Evolutionary conservation across 2,329 filamentous ascomycete species (phyloP).

Genomic region (Alternaria brassicicola): DNA sequence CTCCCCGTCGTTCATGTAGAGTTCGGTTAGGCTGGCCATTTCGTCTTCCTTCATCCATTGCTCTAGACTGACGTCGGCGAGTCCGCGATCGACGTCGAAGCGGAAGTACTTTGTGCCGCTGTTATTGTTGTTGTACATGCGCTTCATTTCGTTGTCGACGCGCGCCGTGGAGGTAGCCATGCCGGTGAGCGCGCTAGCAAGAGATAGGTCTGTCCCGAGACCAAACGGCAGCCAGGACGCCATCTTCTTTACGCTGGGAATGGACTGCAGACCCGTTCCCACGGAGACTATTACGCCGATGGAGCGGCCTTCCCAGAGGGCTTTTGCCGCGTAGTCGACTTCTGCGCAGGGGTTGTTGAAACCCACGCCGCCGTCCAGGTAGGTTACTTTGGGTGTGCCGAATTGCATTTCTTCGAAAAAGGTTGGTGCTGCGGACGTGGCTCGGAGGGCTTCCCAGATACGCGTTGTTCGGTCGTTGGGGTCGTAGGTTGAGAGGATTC

Average conservation of each 20-base stretch:
- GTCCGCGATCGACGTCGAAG: constrained; percentile 50
- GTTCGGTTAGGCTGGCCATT: constrained; percentile 48
- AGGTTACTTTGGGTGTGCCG: constrained; percentile 53
- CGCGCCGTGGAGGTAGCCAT: constrained; percentile 49
- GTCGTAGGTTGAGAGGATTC: constrained; percentile 48
- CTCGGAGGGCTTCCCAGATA: constrained; percentile 60
- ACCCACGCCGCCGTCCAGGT: constrained; percentile 58
- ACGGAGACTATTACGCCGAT: constrained; percentile 51
- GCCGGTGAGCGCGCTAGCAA: constrained; percentile 45
- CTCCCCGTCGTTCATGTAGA: constrained; percentile 48
- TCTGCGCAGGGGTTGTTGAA: constrained; percentile 60
- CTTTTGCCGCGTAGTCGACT: constrained; percentile 56
- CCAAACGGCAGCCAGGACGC: constrained; percentile 49
- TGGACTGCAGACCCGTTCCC: constrained; percentile 48
- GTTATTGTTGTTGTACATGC: constrained; percentile 49
- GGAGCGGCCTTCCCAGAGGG: constrained; percentile 45
- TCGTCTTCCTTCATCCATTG: constrained; percentile 52
- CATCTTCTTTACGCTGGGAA: constrained; percentile 46
- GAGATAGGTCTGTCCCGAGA: constrained; percentile 46
- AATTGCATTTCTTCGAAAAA: constrained; percentile 62
- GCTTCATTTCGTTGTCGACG: constrained; percentile 51
- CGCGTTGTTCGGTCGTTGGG: constrained; percentile 47
- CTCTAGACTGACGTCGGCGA: constrained; percentile 48
- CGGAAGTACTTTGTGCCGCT: constrained; percentile 47
- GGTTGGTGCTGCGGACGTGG: constrained; percentile 57